These are phyloP conservation scores for Podospora tetraspora DNA, from an alignment of 495 filamentous ascomycete genomes.

Conservation along the genomic window DNA sequence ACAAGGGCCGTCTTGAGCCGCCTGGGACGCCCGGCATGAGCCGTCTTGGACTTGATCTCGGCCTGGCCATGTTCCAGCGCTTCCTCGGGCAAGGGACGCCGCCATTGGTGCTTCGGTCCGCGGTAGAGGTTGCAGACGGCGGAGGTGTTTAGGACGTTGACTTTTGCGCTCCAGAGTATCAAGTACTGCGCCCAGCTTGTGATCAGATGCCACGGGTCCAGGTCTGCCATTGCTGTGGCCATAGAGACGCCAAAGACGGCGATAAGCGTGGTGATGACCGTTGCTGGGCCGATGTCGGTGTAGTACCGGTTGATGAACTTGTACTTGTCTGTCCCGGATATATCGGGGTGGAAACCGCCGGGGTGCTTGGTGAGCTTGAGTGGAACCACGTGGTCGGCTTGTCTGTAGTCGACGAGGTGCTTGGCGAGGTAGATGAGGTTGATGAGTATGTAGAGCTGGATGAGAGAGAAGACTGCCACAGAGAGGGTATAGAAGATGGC, in stretches of 20 bases:
- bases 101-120: background rate
- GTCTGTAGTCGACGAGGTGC: background rate
- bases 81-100: background rate
- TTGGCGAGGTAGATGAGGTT: background rate
- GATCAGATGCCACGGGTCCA: background rate
- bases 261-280: background rate
- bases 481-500: background rate
- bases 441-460: background rate
- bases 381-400: background rate
- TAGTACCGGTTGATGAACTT: constrained; percentile 1
- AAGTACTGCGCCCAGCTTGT: background rate
- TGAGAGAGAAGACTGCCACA: background rate
- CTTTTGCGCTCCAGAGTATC: background rate
- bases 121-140: background rate
- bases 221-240: background rate
- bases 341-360: background rate
- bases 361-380: background rate
- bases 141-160: background rate
- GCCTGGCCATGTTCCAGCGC: background rate
- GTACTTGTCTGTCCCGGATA: background rate
- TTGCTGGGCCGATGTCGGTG: background rate
- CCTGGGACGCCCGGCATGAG: background rate
- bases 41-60: background rate
- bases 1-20: background rate
- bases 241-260: background rate